Conservation (phyloP, 2,329 filamentous ascomycete genomes). For the Proliferodiscus dingleyae region DNA sequence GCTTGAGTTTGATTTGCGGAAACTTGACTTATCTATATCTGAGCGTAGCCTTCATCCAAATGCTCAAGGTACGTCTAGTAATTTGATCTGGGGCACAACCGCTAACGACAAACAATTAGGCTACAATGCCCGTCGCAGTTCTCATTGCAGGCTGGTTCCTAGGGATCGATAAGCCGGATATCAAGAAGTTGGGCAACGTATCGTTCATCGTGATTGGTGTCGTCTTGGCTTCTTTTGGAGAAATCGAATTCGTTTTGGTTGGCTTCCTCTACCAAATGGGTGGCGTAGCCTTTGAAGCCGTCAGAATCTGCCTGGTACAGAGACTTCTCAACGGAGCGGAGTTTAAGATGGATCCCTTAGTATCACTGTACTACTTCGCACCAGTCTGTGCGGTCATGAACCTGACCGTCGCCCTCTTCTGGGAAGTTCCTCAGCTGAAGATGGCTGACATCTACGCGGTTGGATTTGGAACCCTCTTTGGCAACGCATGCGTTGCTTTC, state of each 20-base stretch:
- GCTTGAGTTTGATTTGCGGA: constrained; percentile 90
- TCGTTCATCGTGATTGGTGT: constrained; percentile 93
- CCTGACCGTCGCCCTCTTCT: constrained; percentile 64
- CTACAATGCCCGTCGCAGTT: constrained; percentile 90
- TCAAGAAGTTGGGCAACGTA: constrained; percentile 87
- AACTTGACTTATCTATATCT: constrained; percentile 95
- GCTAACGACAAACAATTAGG: constrained; percentile 44
- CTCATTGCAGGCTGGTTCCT: constrained; percentile 85
- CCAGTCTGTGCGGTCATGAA: constrained; percentile 82
- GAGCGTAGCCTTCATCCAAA: constrained; percentile 95
- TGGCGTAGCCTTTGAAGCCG: constrained; percentile 76
- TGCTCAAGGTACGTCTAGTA: constrained; percentile 73
- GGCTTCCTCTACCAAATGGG: constrained; percentile 76
- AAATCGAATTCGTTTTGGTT: constrained; percentile 84
- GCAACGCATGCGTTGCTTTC: constrained; percentile 76
- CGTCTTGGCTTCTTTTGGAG: constrained; percentile 87
- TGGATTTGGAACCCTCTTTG: constrained; percentile 65
- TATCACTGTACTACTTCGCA: constrained; percentile 87
- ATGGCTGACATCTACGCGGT: constrained; percentile 69
- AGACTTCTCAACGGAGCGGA: constrained; percentile 74
- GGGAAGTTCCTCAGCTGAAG: constrained; percentile 66
- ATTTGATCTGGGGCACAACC: neutral
- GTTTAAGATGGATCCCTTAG: constrained; percentile 88
- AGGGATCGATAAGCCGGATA: constrained; percentile 70
- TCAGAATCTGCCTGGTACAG: constrained; percentile 80